Evolutionary conservation across 2,329 filamentous ascomycete genomes (phyloP), one percentile per base, ranked within the genome.

Genomic region (Cercospora sojina): DNA sequence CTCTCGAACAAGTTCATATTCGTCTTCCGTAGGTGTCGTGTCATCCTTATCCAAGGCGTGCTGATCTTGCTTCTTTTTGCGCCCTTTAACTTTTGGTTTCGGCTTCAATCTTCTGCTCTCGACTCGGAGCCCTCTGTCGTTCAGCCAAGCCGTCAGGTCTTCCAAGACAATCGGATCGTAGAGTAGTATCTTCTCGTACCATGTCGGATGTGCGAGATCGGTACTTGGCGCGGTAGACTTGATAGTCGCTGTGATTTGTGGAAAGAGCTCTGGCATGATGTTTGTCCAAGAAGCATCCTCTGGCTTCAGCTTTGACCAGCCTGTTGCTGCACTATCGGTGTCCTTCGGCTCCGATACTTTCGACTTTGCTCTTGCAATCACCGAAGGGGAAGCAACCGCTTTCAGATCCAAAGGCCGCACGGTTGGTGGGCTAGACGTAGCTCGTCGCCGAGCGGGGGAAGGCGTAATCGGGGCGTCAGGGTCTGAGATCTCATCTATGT

Each of bases 161-260:
- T 98, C 94, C 0, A 97, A 79, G 1, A 95, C 84, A 51, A 99
- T 90, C 0, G 94, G 92, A 73, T 98, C 93, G 76, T 96, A 98
- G 76, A 98, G 87, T 5, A 98, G 82, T 56, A 99, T 97, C 80
- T 93, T 96, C 79, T 98, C 92, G 72, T 96, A 85, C 91, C 93
- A 98, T 2, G 87, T 92, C 2, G 83, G 84, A 2, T 76, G 74
- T 5, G 73, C 76, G 6, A 77, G 75, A 64, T 84, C 76, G 8
- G 77, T 78, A 2, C 78, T 78, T 5, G 78, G 79, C 18, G 79
- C 74, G 29, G 83, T 79, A 6, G 76, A 74, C 41, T 79, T 82
- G 38, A 88, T 77, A 2, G 82, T 80, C 10, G 77, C 72, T 5
- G 83, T 83, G 60, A 88, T 86, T 35, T 78, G 75, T 0, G 75